Evolutionary conservation across 1,139 yeast genomes (phyloP).

Genomic region (Suhomyces atakaporum): DNA sequence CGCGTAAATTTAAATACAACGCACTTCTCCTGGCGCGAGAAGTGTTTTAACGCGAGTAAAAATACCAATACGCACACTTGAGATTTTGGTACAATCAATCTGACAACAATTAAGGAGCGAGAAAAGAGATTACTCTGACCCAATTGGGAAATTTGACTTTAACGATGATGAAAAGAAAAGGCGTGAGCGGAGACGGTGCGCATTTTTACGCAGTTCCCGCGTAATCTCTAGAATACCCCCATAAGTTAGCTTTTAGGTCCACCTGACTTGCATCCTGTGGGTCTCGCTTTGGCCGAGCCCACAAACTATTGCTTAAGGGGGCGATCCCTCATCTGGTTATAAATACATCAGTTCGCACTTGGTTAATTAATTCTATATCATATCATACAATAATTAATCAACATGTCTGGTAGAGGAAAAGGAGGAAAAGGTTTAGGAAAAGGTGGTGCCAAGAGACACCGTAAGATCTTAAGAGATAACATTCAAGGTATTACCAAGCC

Average conservation of each 20-base stretch:
- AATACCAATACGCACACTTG: conserved; percentile 2
- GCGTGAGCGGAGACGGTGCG: conserved; percentile 1
- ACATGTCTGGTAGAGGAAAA: conserved; percentile 99
- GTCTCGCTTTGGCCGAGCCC: conserved; percentile 1
- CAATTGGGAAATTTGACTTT: conserved; percentile 3
- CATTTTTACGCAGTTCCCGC: conserved; percentile 2
- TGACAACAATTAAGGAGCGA: neutral
- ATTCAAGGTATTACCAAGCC: conserved; percentile 99
- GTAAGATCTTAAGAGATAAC: conserved; percentile 99
- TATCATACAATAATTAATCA: conserved; percentile 29
- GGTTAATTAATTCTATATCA: conserved; percentile 14
- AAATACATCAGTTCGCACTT: conserved; percentile 11
- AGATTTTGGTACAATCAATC: neutral
- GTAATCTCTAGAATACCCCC: conserved; percentile 5
- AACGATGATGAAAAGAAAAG: neutral
- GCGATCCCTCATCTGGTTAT: conserved; percentile 4
- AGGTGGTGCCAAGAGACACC: conserved; percentile 99
- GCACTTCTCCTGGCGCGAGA: conserved; percentile 2
- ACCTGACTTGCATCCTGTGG: conserved; percentile 5
- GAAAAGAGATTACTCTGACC: neutral
- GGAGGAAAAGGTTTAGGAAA: conserved; percentile 99
- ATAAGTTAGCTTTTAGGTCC: conserved; percentile 5
- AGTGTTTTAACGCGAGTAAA: neutral
- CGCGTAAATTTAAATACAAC: conserved; percentile 3
- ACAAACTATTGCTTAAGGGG: conserved; percentile 3